These are phyloP conservation scores for Carex parvula DNA, from an alignment of 176 grass and related monocot species.

Conservation along the genomic window DNA sequence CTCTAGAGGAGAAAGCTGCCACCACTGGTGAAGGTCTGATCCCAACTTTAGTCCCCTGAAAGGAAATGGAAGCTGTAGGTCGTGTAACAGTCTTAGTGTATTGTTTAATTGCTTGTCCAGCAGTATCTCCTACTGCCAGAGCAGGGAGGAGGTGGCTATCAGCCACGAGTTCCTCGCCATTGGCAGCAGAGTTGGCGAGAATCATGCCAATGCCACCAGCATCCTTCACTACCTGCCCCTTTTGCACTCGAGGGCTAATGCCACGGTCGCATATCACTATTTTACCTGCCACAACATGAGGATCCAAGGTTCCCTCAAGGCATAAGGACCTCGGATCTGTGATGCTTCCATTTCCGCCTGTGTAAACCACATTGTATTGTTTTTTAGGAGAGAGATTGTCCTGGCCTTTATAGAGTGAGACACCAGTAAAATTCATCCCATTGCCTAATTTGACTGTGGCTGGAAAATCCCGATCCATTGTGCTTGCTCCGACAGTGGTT, in stretches of 20 bases:
- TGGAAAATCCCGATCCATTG: conserved; percentile 91
- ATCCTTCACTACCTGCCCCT: conserved; percentile 86
- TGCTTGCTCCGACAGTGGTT: conserved; percentile 87
- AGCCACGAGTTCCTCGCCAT: conserved; percentile 93
- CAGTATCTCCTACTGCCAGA: conserved; percentile 55
- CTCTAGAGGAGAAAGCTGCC: conserved; percentile 86
- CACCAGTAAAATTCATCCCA: conserved; percentile 65
- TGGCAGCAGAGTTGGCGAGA: conserved; percentile 59
- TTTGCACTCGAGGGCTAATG: conserved; percentile 89
- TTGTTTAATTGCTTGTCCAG: conserved; percentile 51
- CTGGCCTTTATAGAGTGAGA: conserved; percentile 67
- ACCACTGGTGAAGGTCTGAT: conserved; percentile 90
- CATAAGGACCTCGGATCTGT: conserved; percentile 77
- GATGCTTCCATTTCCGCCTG: conserved; percentile 54
- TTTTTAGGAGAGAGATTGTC: conserved; percentile 33
- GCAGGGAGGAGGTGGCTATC: conserved; percentile 95
- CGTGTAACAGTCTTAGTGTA: conserved; percentile 42
- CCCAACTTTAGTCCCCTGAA: conserved; percentile 76
- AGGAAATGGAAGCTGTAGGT: conserved; percentile 69
- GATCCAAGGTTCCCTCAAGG: conserved; percentile 72
- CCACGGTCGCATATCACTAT: conserved; percentile 92
- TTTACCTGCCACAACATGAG: conserved; percentile 54
- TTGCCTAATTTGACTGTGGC: conserved; percentile 65
- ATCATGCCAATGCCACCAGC: conserved; percentile 88
- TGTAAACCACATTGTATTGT: conserved; percentile 71